Conservation (phyloP, 73 alveolate genomes). For the Tetrahymena borealis region DNA sequence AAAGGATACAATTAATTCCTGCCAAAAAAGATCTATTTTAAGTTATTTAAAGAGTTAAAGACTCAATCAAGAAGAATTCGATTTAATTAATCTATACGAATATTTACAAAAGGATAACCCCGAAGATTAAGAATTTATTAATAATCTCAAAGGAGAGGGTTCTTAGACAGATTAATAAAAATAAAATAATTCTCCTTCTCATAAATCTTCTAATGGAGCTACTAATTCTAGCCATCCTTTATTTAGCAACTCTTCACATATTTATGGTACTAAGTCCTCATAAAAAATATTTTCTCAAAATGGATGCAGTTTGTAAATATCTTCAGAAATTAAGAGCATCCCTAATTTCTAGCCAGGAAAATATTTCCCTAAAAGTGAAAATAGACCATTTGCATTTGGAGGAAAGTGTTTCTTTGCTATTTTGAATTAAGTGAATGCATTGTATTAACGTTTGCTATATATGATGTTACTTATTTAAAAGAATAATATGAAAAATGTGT, state of each 20-base stretch:
- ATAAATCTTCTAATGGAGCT: background rate
- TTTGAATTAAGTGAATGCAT: background rate
- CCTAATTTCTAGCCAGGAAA: background rate
- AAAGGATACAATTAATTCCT: background rate
- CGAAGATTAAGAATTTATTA: background rate
- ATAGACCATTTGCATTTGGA: background rate
- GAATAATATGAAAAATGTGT: background rate
- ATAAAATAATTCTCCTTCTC: background rate
- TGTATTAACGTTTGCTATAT: background rate
- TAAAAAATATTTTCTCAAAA: background rate
- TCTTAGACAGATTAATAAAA: background rate
- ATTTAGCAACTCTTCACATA: background rate
- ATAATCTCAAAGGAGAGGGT: background rate
- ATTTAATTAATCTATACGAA: background rate
- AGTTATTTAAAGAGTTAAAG: background rate
- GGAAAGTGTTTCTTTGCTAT: background rate
- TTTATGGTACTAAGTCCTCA: background rate
- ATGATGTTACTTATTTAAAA: background rate
- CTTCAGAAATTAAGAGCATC: background rate
- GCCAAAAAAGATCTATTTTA: background rate
- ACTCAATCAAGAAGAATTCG: background rate
- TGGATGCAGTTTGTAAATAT: background rate
- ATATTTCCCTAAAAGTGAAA: background rate
- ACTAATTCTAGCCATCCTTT: background rate
- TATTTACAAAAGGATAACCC: background rate